A percentile compares a stretch with the other conserved stretches of the same genome.
phyloP scores from a whole-genome alignment of 495 filamentous ascomycete species.

The Lasiosphaeris hirsuta region DNA sequence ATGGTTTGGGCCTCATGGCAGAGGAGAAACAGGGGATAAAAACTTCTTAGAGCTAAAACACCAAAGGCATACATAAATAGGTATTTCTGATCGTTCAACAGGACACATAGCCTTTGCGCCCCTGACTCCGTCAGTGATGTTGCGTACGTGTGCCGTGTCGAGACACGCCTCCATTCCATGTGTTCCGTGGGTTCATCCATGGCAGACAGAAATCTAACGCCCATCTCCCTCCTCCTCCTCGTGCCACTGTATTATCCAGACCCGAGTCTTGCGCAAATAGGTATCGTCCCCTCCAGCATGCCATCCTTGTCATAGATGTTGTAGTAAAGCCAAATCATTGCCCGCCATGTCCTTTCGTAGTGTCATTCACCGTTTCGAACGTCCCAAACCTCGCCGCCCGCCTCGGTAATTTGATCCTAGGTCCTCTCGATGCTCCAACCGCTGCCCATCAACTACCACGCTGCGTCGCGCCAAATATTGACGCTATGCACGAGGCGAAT shows the following conservation, averaged over 20 bases:
- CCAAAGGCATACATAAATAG: too few relatives aligned
- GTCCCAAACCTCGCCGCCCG: conserved; percentile 4
- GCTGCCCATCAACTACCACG: not conserved
- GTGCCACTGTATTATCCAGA: not conserved
- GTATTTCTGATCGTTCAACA: too few relatives aligned
- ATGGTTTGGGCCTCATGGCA: too few relatives aligned
- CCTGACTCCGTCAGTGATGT: too few relatives aligned
- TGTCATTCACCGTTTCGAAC: not conserved
- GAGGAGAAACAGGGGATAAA: too few relatives aligned
- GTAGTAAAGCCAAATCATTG: conserved; percentile 7
- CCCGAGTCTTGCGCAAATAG: not conserved
- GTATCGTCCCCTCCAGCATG: not conserved
- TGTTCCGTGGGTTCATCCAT: too few relatives aligned
- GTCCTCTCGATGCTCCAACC: not conserved
- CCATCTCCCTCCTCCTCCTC: too few relatives aligned
- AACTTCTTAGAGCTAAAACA: too few relatives aligned
- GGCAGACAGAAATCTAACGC: too few relatives aligned
- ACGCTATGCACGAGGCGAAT: not conserved
- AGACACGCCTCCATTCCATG: too few relatives aligned
- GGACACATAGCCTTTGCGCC: too few relatives aligned
- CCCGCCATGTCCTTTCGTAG: conserved; percentile 8
- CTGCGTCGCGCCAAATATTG: not conserved
- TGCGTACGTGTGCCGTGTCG: too few relatives aligned
- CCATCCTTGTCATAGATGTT: conserved; percentile 1
- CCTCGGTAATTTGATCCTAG: not conserved